Evolutionary conservation across 2,329 filamentous ascomycete genomes (phyloP), one percentile per base, ranked within the genome.

Genomic region (Penicillium sp.): DNA sequence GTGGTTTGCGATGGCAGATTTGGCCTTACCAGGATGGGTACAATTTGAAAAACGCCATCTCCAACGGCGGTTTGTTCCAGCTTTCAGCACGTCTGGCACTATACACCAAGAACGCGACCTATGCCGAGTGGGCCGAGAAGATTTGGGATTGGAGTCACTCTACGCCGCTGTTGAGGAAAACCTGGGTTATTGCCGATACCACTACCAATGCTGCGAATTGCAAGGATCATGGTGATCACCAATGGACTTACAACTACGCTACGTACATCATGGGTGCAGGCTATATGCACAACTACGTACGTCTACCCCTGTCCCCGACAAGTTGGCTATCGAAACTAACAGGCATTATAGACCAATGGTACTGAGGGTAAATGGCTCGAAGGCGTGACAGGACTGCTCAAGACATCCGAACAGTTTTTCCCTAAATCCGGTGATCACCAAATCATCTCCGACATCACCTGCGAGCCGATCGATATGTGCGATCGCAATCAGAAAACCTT

Each of bases 1-100:
- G 87, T 52, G 87, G 87, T 4, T 71, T 91, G 43, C 75, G 80
- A 49, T 90, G 86, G 85, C 87, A 94, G 71, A 88, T 94, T 57
- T 89, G 84, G 65, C 71, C 77, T 1, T 78, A 77, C 57, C 91
- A 93, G 64, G 81, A 82, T 55, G 87, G 87, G 3, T 82, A 87
- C 65, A 76, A 81, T 63, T 91, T 93, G 77, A 91, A 88, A 69
- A 89, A 90, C 70, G 78, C 81, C 19, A 80, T 89, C 58, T 82
- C 82, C 55, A 91, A 90, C 66, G 86, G 85, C 35, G 83, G 82
- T 17, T 81, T 91, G 64, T 88, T 93, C 66, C 84, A 88, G 61
- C 75, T 93, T 12, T 83, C 83, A 4, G 85, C 87, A 0, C 82
- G 86, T 17, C 75, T 90, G 19, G 84, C 83, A 29, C 78, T 82